These are phyloP conservation scores for Solanum virginianum DNA, from an alignment of 257 asterid species.

Conservation along the genomic window DNA sequence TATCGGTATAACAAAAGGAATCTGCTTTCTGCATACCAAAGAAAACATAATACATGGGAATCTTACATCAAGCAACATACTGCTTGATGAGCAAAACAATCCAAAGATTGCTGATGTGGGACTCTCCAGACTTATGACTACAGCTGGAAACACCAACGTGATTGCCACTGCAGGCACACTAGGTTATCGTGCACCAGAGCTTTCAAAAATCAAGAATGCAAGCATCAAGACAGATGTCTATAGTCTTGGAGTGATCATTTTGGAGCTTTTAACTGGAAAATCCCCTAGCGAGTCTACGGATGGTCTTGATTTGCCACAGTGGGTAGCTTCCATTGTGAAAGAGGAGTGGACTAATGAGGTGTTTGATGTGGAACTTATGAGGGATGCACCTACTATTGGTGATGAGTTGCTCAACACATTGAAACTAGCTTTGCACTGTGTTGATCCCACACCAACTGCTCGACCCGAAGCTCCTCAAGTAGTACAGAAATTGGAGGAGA, in stretches of 20 bases:
- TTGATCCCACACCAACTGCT: conserved; percentile 72
- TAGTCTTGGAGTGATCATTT: conserved; percentile 76
- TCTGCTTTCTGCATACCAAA: conserved; percentile 49
- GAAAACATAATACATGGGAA: conserved; percentile 47
- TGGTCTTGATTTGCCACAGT: conserved; percentile 74
- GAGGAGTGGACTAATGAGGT: conserved; percentile 94
- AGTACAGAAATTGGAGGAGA: conserved; percentile 61
- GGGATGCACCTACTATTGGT: conserved; percentile 44
- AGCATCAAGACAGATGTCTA: conserved; percentile 58
- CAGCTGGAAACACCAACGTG: conserved; percentile 29
- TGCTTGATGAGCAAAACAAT: conserved; percentile 49
- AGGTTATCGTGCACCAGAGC: conserved; percentile 87
- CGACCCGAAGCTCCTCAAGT: conserved; percentile 74
- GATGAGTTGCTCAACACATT: conserved; percentile 70
- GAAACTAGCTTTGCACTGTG: conserved; percentile 82
- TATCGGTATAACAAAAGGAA: conserved; percentile 57
- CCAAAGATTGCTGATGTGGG: conserved; percentile 62
- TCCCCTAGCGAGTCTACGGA: conserved; percentile 83
- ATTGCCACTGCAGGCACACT: conserved; percentile 36
- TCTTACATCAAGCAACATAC: conserved; percentile 53
- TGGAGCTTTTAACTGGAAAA: conserved; percentile 85
- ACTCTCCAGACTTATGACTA: conserved; percentile 27
- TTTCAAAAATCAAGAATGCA: conserved; percentile 55
- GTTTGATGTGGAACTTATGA: conserved; percentile 75
- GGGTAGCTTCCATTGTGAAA: conserved; percentile 88